Evolutionary conservation across 257 asterid species (phyloP).

Genomic region (Leonotis leonurus): DNA sequence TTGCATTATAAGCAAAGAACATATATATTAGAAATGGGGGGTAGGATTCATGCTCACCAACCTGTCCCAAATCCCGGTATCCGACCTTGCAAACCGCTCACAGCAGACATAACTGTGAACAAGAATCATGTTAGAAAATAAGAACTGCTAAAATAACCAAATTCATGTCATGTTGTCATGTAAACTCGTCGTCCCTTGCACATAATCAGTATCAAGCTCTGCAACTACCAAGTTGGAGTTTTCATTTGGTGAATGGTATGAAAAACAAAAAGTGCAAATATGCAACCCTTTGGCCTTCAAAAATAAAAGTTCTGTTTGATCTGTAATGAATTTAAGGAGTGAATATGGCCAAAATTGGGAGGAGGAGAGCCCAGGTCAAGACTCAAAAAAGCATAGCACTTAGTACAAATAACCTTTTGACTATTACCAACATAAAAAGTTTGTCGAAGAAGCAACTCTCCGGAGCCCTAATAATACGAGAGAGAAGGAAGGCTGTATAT

Average conservation of each 20-base stretch:
- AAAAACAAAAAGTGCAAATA: not conserved
- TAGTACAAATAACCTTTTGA: not conserved
- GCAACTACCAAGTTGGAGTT: too few species aligned
- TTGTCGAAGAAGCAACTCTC: not conserved
- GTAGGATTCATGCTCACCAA: constrained; percentile 19
- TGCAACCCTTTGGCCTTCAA: not conserved
- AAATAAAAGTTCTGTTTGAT: too few species aligned
- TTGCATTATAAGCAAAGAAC: not conserved
- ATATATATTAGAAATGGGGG: not conserved
- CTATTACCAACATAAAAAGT: not conserved
- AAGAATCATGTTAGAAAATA: constrained; percentile 20
- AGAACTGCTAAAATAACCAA: not conserved
- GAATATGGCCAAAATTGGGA: too few species aligned
- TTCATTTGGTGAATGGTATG: too few species aligned
- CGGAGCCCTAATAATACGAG: not conserved
- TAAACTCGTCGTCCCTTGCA: not conserved
- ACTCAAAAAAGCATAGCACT: too few species aligned
- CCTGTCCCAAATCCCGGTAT: constrained; percentile 81
- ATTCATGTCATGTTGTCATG: not conserved
- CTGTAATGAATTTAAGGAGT: too few species aligned
- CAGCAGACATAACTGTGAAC: constrained; percentile 88
- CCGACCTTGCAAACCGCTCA: constrained; percentile 84
- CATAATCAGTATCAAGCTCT: not conserved
- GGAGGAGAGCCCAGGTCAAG: too few species aligned
- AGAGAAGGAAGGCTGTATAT: constrained; percentile 3